Base-by-base conservation (phyloP, 768 basidiomycete species). In the Mycena leptocephala region DNA sequence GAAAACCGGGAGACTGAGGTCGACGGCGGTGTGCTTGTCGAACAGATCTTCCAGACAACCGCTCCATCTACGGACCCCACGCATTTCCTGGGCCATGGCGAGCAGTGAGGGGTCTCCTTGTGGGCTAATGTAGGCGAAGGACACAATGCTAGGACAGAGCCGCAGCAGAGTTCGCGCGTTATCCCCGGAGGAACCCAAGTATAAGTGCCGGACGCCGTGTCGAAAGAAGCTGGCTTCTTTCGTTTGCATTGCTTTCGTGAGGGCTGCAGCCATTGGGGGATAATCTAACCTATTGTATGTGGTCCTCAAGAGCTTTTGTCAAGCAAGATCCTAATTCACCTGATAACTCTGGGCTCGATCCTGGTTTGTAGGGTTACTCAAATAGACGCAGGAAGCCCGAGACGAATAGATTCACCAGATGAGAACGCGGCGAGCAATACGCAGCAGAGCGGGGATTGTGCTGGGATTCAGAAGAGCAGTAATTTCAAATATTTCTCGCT, bases 191-290 rank as follows among this genome's bases (percentile, higher is more conserved):
- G 11, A 1, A 10, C 32, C 39, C 24, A 76, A 56, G 24, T 37
- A 68, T 16, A 76, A 11, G 30, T 76, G 68, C 43, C 56, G 56
- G n/a, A 71, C 65, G 64, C 35, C 30, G 22, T 43, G 14, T 13
- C 8, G 16, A 48, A 76, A 76, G 70, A 76, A 76, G 37, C 65
- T 48, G 26, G 70, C 20, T 22, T 56, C 63, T 65, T 76, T 76
- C 10, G 65, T 66, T 6, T 48, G 28, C 41, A 72, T 76, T 37
- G 48, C 53, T 5, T 22, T 55, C 28, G 39, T 20, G 28, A 72
- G 20, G 22, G 64, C 56, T 5, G n/a, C n/a, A 22, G 26, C 14
- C 41, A 39, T 33, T 13, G 16, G 35, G 24, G 39, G 22, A 53
- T 55, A n/a, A n/a, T n/a, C n/a, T n/a, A n/a, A n/a, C n/a, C n/a